These are phyloP conservation scores for Cinnamomum chago DNA, from an alignment of 164 flowering plant species.

Conservation along the genomic window DNA sequence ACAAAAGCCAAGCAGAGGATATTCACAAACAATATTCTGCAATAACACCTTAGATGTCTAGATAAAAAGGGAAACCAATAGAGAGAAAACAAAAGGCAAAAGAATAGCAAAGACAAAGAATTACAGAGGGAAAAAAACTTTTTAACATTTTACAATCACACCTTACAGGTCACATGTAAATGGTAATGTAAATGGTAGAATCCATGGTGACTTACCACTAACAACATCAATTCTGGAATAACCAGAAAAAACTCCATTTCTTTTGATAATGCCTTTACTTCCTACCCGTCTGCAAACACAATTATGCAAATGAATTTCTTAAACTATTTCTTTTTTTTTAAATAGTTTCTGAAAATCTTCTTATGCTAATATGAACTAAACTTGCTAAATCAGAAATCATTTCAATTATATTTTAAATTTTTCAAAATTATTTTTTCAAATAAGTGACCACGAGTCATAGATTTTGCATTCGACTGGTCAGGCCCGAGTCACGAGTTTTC, in stretches of 20 bases:
- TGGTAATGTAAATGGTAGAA: no score
- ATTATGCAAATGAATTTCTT: neutral
- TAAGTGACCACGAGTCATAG: neutral
- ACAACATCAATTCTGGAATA: neutral
- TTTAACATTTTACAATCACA: no score
- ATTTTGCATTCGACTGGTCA: no score
- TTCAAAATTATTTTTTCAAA: neutral
- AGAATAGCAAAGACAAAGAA: no score
- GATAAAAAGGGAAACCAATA: no score
- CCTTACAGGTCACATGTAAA: no score
- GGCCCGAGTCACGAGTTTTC: neutral
- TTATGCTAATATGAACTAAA: neutral
- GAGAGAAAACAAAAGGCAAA: no score
- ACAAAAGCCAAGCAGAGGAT: no score
- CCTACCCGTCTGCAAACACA: slow-evolving; percentile 3
- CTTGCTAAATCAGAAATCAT: neutral
- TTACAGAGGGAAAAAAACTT: no score
- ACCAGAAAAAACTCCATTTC: slow-evolving; percentile 3
- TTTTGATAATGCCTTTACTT: neutral
- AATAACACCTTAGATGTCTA: no score
- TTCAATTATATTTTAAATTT: neutral
- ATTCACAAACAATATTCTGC: no score
- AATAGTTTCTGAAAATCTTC: neutral
- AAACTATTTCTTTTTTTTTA: neutral
- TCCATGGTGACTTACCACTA: neutral